Base-by-base conservation (phyloP, 495 filamentous ascomycete species). In the Xylaria palmicola region DNA sequence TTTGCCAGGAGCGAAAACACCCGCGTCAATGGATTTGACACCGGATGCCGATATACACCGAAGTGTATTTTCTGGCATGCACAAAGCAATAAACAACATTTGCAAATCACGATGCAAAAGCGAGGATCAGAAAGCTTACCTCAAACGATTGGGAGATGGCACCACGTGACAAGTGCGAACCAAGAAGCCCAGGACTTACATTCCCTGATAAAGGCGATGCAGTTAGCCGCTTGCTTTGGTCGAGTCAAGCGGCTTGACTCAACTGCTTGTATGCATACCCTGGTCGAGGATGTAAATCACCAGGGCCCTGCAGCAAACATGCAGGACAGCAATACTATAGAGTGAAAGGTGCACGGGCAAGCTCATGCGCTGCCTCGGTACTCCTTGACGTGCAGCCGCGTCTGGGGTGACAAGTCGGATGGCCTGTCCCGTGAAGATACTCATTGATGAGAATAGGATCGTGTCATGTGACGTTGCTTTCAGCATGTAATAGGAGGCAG, bases 1-100 rank as follows among this genome's bases (percentile, higher is more conserved):
- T 76, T 32, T 74, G 75, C 75, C 75, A 74, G 71, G 64, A 67
- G 70, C 73, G 70, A 69, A 65, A 74, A 74, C 71, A 78, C 72
- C 73, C 71, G 69, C 62, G 68, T 56, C 74, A 75, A 72, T 64
- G 50, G 60, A 57, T 57, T 51, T 54, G 65, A 62, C 61, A 57
- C 62, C 66, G 60, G 71, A 72, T 71, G 74, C 64, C 75, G 75
- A 75, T 72, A 68, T 62, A 75, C 72, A 65, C 66, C 63, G 59
- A 62, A 62, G 68, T 65, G 67, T 68, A 65, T 45, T 65, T 51
- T 30, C 70, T 69, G 70, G 68, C 70, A 70, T 66, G 55, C 6
- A 22, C 10, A 40, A 29, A 27, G 10, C 7, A 29, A 17, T 4
- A 39, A 60, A 53, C 0, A 44, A 45, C 22, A 19, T 10, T 6